Percentiles rank a stretch among this genome's conserved stretches.
These are phyloP conservation scores for Orbilia quercus DNA, from an alignment of 2,329 filamentous ascomycete genomes.

Conservation along the genomic window DNA sequence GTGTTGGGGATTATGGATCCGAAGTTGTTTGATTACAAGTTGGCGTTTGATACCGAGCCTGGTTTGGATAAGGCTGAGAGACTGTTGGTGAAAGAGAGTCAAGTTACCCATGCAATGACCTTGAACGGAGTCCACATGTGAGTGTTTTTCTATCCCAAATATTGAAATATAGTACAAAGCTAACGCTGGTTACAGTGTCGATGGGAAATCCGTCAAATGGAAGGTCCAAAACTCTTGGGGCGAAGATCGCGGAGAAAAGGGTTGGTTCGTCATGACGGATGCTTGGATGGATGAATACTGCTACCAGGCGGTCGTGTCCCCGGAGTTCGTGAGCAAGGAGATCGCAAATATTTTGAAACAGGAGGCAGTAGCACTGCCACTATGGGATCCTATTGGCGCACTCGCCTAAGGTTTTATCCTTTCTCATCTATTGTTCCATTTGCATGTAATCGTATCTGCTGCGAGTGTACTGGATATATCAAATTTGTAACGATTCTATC, in stretches of 20 bases:
- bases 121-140: constrained; percentile 79
- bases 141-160: constrained; percentile 4
- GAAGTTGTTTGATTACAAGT: constrained; percentile 78
- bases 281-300: constrained; percentile 81
- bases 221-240: constrained; percentile 90
- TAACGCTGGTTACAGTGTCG: constrained; percentile 64
- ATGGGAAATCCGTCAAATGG: constrained; percentile 79
- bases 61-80: constrained; percentile 80
- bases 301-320: constrained; percentile 87
- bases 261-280: constrained; percentile 82
- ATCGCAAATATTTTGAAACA: constrained; percentile 77
- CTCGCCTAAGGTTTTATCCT: constrained; percentile 67
- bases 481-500: too few relatives aligned
- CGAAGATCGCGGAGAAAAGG: constrained; percentile 74
- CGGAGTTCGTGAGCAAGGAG: constrained; percentile 73
- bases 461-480: too few relatives aligned
- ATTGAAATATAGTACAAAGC: neutral
- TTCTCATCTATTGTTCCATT: too few relatives aligned
- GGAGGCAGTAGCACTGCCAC: constrained; percentile 76
- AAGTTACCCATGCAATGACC: constrained; percentile 95
- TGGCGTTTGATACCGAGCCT: constrained; percentile 82
- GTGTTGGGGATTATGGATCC: constrained; percentile 81
- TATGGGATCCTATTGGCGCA: constrained; percentile 85
- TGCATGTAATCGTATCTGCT: too few relatives aligned
- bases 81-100: constrained; percentile 77